These are phyloP conservation scores for Beta corolliflora DNA, from an alignment of 179 eudicot species.

Conservation along the genomic window DNA sequence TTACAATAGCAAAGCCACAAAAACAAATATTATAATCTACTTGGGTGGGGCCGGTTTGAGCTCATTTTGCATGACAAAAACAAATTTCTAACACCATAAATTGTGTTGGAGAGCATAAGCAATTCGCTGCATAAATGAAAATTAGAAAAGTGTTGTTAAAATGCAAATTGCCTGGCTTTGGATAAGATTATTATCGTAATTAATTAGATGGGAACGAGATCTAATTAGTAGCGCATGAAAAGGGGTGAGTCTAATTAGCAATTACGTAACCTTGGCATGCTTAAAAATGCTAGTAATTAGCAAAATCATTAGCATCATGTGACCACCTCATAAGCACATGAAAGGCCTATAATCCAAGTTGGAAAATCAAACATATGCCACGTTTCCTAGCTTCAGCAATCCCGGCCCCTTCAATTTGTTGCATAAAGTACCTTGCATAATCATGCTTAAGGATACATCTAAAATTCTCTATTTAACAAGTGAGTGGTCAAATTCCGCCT, in stretches of 20 bases:
- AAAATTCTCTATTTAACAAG: background rate
- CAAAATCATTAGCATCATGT: conserved; percentile 29
- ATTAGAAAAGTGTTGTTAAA: background rate
- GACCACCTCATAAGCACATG: conserved; percentile 31
- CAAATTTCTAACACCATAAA: conserved; percentile 6
- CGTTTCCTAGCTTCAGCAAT: conserved; percentile 4
- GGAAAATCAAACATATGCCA: conserved; percentile 14
- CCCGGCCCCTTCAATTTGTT: background rate
- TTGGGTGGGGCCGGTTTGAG: background rate
- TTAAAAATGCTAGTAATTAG: background rate
- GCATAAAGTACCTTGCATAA: background rate
- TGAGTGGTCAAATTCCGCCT: too few relatives aligned
- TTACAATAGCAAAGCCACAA: background rate
- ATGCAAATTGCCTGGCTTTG: conserved; percentile 4
- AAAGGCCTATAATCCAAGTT: conserved; percentile 10
- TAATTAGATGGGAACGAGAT: conserved; percentile 14
- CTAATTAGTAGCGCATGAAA: conserved; percentile 16
- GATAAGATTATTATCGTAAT: conserved; percentile 18
- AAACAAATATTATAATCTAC: background rate
- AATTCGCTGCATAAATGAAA: background rate
- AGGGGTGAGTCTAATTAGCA: conserved; percentile 12
- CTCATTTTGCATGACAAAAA: background rate
- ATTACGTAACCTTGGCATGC: conserved; percentile 22
- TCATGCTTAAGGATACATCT: background rate
- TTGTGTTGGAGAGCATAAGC: conserved; percentile 19